Conservation (phyloP, 1,139 yeast genomes). For the Pneumocystis jirovecii region DNA sequence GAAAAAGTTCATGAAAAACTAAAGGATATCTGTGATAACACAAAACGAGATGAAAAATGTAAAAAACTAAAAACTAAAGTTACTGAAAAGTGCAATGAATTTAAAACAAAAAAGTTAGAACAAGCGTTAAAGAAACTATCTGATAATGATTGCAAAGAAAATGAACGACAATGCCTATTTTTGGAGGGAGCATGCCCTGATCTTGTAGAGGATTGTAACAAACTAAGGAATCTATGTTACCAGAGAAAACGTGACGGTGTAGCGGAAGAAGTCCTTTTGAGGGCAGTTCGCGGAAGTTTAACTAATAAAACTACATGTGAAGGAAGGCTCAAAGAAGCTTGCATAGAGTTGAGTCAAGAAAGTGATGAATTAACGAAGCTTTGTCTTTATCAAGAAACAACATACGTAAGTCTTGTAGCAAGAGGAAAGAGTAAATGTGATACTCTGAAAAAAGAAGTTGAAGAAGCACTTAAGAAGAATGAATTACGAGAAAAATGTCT, state of each 20-base stretch:
- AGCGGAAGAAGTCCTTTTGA: not conserved
- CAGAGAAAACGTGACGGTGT: not conserved
- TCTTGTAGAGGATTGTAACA: not conserved
- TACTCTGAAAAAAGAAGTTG: not conserved
- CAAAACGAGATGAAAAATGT: not conserved
- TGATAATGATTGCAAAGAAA: not conserved
- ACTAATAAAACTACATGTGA: not conserved
- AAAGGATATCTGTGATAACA: not conserved
- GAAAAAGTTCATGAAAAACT: not conserved
- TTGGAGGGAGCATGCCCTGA: not conserved
- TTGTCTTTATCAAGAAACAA: not conserved
- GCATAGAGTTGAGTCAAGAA: not conserved
- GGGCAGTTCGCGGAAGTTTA: not conserved
- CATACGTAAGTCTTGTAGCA: not conserved
- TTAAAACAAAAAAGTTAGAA: not conserved
- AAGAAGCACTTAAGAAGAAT: not conserved
- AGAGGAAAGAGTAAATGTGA: not conserved
- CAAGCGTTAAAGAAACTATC: not conserved
- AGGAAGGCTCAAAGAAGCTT: not conserved
- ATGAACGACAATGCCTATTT: not conserved
- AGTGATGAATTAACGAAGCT: not conserved
- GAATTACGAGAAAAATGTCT: not conserved
- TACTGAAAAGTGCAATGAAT: not conserved
- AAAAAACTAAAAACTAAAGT: not conserved
- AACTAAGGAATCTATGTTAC: not conserved